Base-by-base conservation (phyloP, 1,139 yeast species). In the Oligophagozyma castellii region DNA sequence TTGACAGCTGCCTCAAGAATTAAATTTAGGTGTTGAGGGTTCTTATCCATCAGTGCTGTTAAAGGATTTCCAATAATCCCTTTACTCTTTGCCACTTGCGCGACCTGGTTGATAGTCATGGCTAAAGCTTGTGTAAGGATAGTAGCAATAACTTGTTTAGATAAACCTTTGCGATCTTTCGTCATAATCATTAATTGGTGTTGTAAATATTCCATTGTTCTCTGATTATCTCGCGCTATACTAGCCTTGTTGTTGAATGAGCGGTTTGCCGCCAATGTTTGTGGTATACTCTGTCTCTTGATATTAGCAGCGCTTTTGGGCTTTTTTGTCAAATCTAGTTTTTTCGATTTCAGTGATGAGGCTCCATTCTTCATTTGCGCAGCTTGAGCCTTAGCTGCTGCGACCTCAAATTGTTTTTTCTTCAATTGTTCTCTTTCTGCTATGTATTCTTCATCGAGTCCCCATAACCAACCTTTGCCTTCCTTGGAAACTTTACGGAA, bases 391-490 rank as follows among this genome's bases (percentile, higher is more conserved):
- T 61, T 66, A 1, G 71, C 68, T 16, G 73, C 70, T 3, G 71
- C 71, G 31, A 65, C 59, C 41, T 73, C 80, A 29, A 70, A 70
- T 46, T 73, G 83, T 42, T 73, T 72, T 51, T 73, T 72, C 52
- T 79, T 70, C 26, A 70, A 73, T 35, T 67, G 70, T 46, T 84
- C 95, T 50, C 81, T 70, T 44, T 84, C 95, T 21, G 73, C 73
- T 31, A 79, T 70, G 39, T 75, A 81, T 33, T 72, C 73, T 36
- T 83, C 93, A 53, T 92, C 95, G 28, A 89, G 61, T 4, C 86
- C 84, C 92, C 93, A 89, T 22, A 80, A 59, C 89, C 94, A 84
- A 35, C 94, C 95, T 48, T 74, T 77, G 12, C 89, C 92, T 40
- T 77, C 81, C 43, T 81, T 74, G 19, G 75, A 65, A 6, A 78